These are phyloP conservation scores for Deinandra increscens DNA, from an alignment of 129 eudicot genomes.

Conservation along the genomic window DNA sequence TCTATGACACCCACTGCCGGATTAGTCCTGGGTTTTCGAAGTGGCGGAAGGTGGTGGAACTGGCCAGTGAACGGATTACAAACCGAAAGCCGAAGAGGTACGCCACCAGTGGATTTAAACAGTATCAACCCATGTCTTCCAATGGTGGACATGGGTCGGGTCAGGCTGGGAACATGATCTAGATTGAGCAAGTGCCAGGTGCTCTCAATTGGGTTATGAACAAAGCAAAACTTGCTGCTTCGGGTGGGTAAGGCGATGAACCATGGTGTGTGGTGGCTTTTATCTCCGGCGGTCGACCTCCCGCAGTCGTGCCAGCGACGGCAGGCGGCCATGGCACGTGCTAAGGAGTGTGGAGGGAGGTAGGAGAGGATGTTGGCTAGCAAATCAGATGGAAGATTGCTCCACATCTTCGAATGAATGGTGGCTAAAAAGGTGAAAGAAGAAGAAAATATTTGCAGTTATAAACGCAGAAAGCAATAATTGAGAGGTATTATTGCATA, in stretches of 20 bases:
- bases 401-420: constrained; percentile 46
- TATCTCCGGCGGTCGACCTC: constrained; percentile 12
- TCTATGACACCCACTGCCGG: constrained; percentile 60
- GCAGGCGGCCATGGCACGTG: constrained; percentile 61
- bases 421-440: not conserved
- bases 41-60: constrained; percentile 45
- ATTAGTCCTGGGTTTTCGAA: constrained; percentile 44
- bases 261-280: constrained; percentile 51
- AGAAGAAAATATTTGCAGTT: not conserved
- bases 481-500: constrained; percentile 12
- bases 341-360: constrained; percentile 52
- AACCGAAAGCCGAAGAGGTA: constrained; percentile 39
- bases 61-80: constrained; percentile 62
- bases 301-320: constrained; percentile 52
- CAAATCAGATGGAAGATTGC: constrained; percentile 65
- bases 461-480: constrained; percentile 9
- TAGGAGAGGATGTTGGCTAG: constrained; percentile 62
- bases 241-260: constrained; percentile 57
- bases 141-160: constrained; percentile 44
- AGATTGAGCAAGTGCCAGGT: constrained; percentile 49
- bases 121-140: constrained; percentile 44
- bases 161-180: constrained; percentile 23
- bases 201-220: constrained; percentile 44
- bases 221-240: constrained; percentile 38
- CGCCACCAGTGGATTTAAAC: constrained; percentile 29